Evolutionary conservation across 2,329 filamentous ascomycete species (phyloP).

Genomic region (Phialocephala sp.): DNA sequence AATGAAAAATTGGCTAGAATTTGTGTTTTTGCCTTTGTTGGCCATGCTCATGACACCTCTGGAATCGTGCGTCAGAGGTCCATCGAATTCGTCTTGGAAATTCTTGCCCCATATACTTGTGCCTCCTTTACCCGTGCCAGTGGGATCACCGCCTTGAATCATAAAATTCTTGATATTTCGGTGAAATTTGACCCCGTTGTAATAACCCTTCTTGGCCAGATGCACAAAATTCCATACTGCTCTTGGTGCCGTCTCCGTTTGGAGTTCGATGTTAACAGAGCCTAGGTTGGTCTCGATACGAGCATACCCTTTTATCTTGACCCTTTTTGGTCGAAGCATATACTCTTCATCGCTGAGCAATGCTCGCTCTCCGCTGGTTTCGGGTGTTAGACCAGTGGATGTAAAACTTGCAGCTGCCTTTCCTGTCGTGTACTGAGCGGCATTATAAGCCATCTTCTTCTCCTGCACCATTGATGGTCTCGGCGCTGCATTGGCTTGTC

Average conservation of each 20-base stretch:
- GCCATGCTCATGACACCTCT: constrained; percentile 91
- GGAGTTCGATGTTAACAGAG: constrained; percentile 84
- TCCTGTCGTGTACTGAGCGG: constrained; percentile 88
- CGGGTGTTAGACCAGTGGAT: constrained; percentile 89
- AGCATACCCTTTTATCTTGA: constrained; percentile 91
- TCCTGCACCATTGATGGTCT: constrained; percentile 56
- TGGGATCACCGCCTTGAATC: constrained; percentile 96
- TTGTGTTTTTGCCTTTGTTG: constrained; percentile 98
- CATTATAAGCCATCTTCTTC: constrained; percentile 75
- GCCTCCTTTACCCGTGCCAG: constrained; percentile 90
- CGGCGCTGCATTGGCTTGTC: constrained; percentile 41
- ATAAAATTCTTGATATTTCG: constrained; percentile 96
- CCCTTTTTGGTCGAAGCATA: constrained; percentile 87
- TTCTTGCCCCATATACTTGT: constrained; percentile 91
- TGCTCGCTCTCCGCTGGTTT: constrained; percentile 86
- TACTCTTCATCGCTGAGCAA: constrained; percentile 93
- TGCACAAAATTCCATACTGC: constrained; percentile 98
- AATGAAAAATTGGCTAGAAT: constrained; percentile 94
- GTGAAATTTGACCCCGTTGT: constrained; percentile 83
- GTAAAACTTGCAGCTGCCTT: constrained; percentile 93
- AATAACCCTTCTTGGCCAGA: constrained; percentile 88
- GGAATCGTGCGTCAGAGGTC: constrained; percentile 80
- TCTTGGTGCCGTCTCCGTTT: constrained; percentile 87
- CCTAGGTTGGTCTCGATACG: constrained; percentile 87
- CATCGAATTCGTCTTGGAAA: constrained; percentile 92